These are phyloP conservation scores for Hippophae gyantsensis DNA, from an alignment of 306 rosid genomes.

Conservation along the genomic window DNA sequence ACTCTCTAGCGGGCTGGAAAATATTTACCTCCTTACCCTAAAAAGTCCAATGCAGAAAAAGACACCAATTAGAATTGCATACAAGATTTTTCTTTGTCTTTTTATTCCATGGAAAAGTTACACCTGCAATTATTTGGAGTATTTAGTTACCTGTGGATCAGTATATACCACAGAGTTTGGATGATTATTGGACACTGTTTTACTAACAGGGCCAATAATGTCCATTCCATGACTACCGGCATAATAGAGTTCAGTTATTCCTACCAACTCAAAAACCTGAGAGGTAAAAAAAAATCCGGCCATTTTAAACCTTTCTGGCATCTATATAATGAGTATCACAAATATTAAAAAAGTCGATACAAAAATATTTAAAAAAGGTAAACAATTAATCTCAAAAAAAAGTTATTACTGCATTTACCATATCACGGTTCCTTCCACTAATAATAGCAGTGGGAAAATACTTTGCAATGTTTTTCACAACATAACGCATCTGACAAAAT, in stretches of 20 bases:
- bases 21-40: constrained; percentile 72
- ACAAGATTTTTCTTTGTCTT: background rate
- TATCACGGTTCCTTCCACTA: constrained; percentile 86
- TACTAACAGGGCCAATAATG: constrained; percentile 56
- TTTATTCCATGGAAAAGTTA: background rate
- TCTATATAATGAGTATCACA: background rate
- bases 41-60: constrained; percentile 7
- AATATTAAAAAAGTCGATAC: background rate
- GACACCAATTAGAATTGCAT: background rate
- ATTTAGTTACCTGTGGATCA: constrained; percentile 38
- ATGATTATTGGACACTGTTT: constrained; percentile 26
- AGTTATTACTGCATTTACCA: constrained; percentile 26
- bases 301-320: constrained; percentile 1
- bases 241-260: constrained; percentile 86
- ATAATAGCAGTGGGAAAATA: constrained; percentile 81
- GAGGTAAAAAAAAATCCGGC: constrained; percentile 14
- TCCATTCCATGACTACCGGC: constrained; percentile 99
- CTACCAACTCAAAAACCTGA: constrained; percentile 73
- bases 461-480: constrained; percentile 50
- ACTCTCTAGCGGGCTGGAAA: constrained; percentile 85
- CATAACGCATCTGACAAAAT: constrained; percentile 58
- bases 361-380: background rate
- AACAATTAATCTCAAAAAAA: background rate
- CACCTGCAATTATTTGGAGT: background rate
- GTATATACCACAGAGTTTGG: constrained; percentile 44